These are phyloP conservation scores for Xylariaceae sp. DNA, from an alignment of 2,329 filamentous ascomycete genomes.

Conservation along the genomic window DNA sequence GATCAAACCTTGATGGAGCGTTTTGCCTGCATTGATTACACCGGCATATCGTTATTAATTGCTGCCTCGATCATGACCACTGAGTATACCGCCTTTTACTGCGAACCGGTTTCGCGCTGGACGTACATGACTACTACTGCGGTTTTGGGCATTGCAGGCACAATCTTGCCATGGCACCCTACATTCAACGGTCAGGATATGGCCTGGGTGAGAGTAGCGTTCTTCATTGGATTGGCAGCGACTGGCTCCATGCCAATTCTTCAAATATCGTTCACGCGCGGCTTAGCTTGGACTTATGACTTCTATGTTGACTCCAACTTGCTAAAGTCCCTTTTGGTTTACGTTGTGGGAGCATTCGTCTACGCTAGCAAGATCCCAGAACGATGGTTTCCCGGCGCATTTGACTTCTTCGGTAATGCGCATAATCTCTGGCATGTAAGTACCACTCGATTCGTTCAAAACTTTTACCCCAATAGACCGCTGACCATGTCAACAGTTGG, in stretches of 20 bases:
- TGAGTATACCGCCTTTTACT: slow-evolving; percentile 98
- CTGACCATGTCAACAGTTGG: slow-evolving; percentile 91
- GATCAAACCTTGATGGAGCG: slow-evolving; percentile 84
- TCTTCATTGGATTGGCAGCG: slow-evolving; percentile 79
- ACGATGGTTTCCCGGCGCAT: slow-evolving; percentile 84
- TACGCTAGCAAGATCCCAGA: slow-evolving; percentile 93
- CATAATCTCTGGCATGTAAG: slow-evolving; percentile 91
- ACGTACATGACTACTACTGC: slow-evolving; percentile 80
- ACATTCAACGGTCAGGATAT: slow-evolving; percentile 89
- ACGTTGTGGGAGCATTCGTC: slow-evolving; percentile 74
- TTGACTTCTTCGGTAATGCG: slow-evolving; percentile 91
- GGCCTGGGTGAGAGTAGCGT: slow-evolving; percentile 86
- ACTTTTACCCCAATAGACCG: slow-evolving; percentile 71
- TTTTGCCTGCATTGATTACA: slow-evolving; percentile 98
- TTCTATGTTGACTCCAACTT: slow-evolving; percentile 77
- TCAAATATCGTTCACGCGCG: slow-evolving; percentile 74
- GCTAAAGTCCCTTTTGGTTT: slow-evolving; percentile 78
- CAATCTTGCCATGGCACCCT: slow-evolving; percentile 93
- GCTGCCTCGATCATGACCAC: slow-evolving; percentile 96
- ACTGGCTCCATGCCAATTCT: slow-evolving; percentile 87
- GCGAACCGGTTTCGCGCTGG: slow-evolving; percentile 82
- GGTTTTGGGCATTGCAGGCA: slow-evolving; percentile 74
- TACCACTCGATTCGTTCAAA: slow-evolving; percentile 67
- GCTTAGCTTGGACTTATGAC: slow-evolving; percentile 71
- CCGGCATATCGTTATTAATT: slow-evolving; percentile 90